A percentile compares a stretch with the other conserved stretches of the same genome.
Conservation (phyloP, 2,329 filamentous ascomycete species). For the Coniochaeta pulveracea region DNA sequence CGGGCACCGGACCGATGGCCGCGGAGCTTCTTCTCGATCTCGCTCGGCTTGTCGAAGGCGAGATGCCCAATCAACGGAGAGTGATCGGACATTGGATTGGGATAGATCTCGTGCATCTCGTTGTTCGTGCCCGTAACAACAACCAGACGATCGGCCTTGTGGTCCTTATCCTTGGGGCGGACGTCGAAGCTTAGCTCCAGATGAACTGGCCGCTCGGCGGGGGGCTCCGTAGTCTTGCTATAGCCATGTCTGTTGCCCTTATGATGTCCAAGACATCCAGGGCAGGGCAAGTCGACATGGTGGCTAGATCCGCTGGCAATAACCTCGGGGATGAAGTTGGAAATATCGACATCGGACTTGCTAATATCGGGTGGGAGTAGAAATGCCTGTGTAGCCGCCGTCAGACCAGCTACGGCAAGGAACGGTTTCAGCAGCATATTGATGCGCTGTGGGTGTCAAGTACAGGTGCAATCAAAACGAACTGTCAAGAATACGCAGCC, state of each 20-base stretch:
- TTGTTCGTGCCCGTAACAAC: no score
- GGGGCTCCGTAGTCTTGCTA: constrained; percentile 10
- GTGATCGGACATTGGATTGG: constrained; percentile 33
- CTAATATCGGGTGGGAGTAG: constrained; percentile 40
- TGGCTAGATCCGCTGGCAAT: constrained; percentile 20
- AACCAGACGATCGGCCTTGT: constrained; percentile 33
- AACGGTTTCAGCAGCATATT: constrained; percentile 29
- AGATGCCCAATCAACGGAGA: constrained; percentile 25
- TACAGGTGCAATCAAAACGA: no score
- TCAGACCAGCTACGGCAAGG: constrained; percentile 27
- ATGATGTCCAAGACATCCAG: constrained; percentile 34
- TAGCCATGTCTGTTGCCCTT: constrained; percentile 15
- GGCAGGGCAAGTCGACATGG: constrained; percentile 34
- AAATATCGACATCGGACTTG: constrained; percentile 27
- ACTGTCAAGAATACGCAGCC: no score
- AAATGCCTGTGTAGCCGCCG: constrained; percentile 29
- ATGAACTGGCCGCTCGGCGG: constrained; percentile 20
- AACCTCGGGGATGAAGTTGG: constrained; percentile 27
- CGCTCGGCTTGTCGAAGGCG: no score
- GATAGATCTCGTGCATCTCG: constrained; percentile 53
- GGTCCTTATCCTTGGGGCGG: constrained; percentile 29
- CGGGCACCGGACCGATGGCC: constrained; percentile 1
- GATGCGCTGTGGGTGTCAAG: no score
- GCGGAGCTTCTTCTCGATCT: constrained; percentile 16
- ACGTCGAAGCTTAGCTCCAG: constrained; percentile 45